Evolutionary conservation across 768 basidiomycete species (phyloP), one percentile per base, ranked within the genome.

Genomic region (Agaricus subrufescens): DNA sequence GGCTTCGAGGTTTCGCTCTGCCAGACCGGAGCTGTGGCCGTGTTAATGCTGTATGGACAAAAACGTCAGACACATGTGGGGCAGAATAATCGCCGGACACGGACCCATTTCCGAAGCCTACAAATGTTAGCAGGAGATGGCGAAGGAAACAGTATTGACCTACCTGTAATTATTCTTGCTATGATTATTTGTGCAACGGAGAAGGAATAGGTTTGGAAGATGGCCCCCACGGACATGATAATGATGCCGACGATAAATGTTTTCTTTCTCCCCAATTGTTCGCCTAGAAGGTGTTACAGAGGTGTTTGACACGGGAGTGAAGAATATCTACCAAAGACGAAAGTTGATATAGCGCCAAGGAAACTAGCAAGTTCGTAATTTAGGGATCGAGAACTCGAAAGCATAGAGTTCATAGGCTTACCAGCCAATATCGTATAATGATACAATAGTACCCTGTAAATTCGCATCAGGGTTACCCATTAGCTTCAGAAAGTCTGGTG

Each of bases 1-100:
- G 79, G 73, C 59, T 79, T 79, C 9, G 76, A 77, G 0, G 76
- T 78, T 59, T 81, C 79, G 61, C 77, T 77, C 58, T 79, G 76
- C 77, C 78, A 81, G 7, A 80, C 74, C 7, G 79, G 79, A 1
- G 78, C 74, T 11, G 75, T 79, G 2, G 79, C 72, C 0, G 79
- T 80, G 54, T 81, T 77, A 46, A 78, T 69, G 0, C 76, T 77
- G 25, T 10, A 50, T 46, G 30, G 11, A 54, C 15, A 5, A 15
- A 1, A 23, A 25, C 46, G 25, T 47, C 19, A n/a, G 30, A 7
- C 31, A 19, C 23, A 34, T 4, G 19, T 31, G 37, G 12, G 48
- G 9, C 25, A 25, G 34, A 34, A 8, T 11, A 26, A 55, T 14
- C 4, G 19, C 7, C 9, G 23, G 38, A 9, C 19, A 46, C 60